A percentile compares a stretch with the other conserved stretches of the same genome.
Evolutionary conservation across 176 grass and related monocot species (phyloP).

Genomic region (Ananas comosus): DNA sequence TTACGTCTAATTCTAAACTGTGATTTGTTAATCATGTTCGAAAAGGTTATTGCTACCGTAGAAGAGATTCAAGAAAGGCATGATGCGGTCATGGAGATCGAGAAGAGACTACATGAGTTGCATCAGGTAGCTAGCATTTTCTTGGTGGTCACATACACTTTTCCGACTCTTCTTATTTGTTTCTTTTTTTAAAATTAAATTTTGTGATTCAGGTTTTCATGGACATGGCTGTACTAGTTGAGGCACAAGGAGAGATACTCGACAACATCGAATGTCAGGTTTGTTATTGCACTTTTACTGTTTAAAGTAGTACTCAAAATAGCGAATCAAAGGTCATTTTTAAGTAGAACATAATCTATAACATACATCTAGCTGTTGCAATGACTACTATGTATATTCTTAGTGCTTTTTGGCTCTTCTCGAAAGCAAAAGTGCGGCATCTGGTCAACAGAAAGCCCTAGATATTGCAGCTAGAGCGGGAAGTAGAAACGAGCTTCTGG

Average conservation of each 20-base stretch:
- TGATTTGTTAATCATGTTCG: conserved; percentile 11
- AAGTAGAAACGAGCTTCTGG: no score
- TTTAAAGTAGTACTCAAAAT: background rate
- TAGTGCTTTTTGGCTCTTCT: no score
- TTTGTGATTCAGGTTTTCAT: conserved; percentile 35
- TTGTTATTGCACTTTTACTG: background rate
- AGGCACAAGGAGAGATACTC: conserved; percentile 49
- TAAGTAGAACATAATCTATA: no score
- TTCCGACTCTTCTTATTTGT: background rate
- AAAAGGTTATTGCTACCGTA: conserved; percentile 47
- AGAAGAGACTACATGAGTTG: conserved; percentile 70
- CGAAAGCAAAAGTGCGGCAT: background rate
- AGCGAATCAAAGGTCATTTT: background rate
- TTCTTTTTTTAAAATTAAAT: background rate
- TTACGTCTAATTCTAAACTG: background rate
- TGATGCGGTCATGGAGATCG: conserved; percentile 75
- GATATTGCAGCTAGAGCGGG: background rate
- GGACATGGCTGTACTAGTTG: conserved; percentile 48
- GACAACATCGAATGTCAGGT: conserved; percentile 63
- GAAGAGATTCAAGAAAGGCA: conserved; percentile 93
- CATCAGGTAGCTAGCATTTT: conserved; percentile 44
- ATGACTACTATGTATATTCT: no score
- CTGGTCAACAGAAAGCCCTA: background rate
- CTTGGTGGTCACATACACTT: background rate
- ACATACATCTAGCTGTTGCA: no score